Evolutionary conservation across 2,329 filamentous ascomycete species (phyloP).

Genomic region (Neodidymelliopsis sp.): DNA sequence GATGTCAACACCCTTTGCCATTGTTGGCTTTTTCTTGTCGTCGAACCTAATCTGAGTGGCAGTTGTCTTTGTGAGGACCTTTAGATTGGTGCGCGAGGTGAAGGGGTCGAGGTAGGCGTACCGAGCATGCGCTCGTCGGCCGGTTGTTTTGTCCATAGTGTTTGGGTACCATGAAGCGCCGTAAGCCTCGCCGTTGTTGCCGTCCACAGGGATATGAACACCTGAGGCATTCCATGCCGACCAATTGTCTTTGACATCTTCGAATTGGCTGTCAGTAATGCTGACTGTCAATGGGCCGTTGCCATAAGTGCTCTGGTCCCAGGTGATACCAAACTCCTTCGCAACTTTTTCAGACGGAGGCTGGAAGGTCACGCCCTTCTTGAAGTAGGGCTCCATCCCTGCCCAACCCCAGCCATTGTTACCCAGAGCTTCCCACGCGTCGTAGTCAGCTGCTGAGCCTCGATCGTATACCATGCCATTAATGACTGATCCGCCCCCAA

Average conservation of each 20-base stretch:
- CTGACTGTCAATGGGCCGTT: slow-evolving; percentile 23
- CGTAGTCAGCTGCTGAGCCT: slow-evolving; percentile 45
- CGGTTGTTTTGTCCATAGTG: slow-evolving; percentile 18
- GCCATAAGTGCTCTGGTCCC: slow-evolving; percentile 22
- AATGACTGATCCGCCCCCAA: slow-evolving; percentile 44
- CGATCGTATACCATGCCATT: slow-evolving; percentile 47
- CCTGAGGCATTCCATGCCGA: slow-evolving; percentile 12
- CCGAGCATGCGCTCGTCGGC: slow-evolving; percentile 15
- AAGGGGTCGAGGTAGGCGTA: slow-evolving; percentile 25
- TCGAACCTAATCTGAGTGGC: slow-evolving; percentile 20
- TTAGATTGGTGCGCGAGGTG: slow-evolving; percentile 1
- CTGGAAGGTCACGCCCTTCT: slow-evolving; percentile 24
- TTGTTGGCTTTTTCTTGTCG: not conserved
- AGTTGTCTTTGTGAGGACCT: slow-evolving; percentile 19
- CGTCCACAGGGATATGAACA: slow-evolving; percentile 7
- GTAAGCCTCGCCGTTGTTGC: slow-evolving; percentile 14
- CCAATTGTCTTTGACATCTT: slow-evolving; percentile 16
- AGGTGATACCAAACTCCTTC: slow-evolving; percentile 20
- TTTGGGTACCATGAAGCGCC: slow-evolving; percentile 38
- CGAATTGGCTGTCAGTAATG: slow-evolving; percentile 24
- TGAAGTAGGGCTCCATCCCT: slow-evolving; percentile 49
- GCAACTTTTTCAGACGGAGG: slow-evolving; percentile 10
- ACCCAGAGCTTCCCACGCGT: slow-evolving; percentile 64
- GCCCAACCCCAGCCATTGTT: slow-evolving; percentile 66
- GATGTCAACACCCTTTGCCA: no score